These are phyloP conservation scores for Bretschneidera sinensis DNA, from an alignment of 345 rosid genomes.

Conservation along the genomic window DNA sequence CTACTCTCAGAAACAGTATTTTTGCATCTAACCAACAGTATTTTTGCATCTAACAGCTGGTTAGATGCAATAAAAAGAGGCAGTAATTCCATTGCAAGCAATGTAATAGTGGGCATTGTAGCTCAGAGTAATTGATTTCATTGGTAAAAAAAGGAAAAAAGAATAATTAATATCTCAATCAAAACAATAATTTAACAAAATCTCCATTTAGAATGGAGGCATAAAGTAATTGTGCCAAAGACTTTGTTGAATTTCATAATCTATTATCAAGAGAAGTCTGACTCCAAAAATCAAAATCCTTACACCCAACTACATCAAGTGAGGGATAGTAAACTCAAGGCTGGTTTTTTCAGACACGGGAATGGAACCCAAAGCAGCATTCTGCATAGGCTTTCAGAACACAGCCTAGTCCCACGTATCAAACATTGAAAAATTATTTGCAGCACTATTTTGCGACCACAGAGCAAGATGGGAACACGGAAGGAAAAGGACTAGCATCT, in stretches of 20 bases:
- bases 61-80: too few relatives aligned
- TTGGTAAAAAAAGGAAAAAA: not conserved
- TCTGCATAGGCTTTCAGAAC: not conserved
- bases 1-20: not conserved
- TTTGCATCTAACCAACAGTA: too few relatives aligned
- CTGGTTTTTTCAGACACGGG: not conserved
- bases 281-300: not conserved
- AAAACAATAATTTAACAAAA: too few relatives aligned
- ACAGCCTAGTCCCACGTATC: not conserved
- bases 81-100: too few relatives aligned
- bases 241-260: not conserved
- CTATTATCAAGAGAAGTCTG: not conserved
- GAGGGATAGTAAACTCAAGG: not conserved
- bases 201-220: not conserved
- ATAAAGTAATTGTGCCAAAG: not conserved
- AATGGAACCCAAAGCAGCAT: not conserved
- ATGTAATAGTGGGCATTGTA: too few relatives aligned
- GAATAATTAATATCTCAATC: not conserved
- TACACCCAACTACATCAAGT: not conserved
- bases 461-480: not conserved
- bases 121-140: too few relatives aligned
- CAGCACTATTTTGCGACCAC: slow-evolving; percentile 1
- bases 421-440: not conserved
- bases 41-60: too few relatives aligned
- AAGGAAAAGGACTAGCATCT: slow-evolving; percentile 4